Evolutionary conservation across 306 rosid genomes (phyloP), one percentile per base, ranked within the genome.

Genomic region (Urtica urens): DNA sequence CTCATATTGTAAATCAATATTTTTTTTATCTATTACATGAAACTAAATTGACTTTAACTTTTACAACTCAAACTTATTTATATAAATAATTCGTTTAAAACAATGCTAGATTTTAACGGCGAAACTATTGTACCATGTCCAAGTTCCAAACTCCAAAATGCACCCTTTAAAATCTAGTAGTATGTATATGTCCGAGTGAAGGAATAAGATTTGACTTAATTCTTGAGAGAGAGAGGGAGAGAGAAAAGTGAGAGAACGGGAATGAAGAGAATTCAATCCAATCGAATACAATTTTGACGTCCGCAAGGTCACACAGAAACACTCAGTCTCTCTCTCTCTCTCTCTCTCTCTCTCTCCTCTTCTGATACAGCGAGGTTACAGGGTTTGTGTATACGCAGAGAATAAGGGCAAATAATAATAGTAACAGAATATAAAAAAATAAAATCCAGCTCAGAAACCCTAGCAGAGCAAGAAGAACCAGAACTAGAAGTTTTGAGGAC

Each of bases 281-380:
- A 81, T 88, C 75, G 53, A 88, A 88, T 88, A 81, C 70, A 67
- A 60, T 51, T 68, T 88, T 88, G 95, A 88, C 95, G 95, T 88
- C 95, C 96, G 83, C 88, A 68, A 74, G 78, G 73, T 65, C 67
- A 56, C 43, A 24, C 53, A 35, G 48, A 21, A 25, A 20, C 53
- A 29, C n/a, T 29, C 7, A 25, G 26, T 52, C 44, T 19, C 39
- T 38, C 49, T 44, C 45, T 45, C n/a, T 62, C 68, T 16, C 61
- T 56, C 70, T 67, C 59, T 38, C 42, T 70, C 82, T 80, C 80
- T 75, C 87, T 77, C 80, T 66, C 53, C 30, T 46, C 50, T 73
- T 55, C 25, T 22, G 65, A 37, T 66, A 49, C 69, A 52, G 71
- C 77, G 68, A 68, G 55, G 63, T 51, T 23, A 65, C 76, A 53